Percentiles rank a stretch among this genome's conserved stretches.
Conservation (phyloP, 495 filamentous ascomycete species). For the Paragyromitra xinjiangensis region DNA sequence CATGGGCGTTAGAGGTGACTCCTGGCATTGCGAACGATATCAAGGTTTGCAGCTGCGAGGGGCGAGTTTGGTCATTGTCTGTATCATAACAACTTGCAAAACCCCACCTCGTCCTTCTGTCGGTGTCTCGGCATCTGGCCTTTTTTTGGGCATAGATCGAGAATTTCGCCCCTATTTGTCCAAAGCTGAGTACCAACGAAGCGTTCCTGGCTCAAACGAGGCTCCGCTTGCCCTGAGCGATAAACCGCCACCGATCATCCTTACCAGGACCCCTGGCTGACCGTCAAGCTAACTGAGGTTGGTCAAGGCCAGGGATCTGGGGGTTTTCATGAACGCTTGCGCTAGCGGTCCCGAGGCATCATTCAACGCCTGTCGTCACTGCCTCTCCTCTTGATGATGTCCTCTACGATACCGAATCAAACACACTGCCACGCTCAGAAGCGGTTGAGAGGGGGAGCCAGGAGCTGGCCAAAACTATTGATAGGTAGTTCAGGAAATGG, state of each 20-base stretch:
- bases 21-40: neutral
- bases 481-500: slow-evolving; percentile 40
- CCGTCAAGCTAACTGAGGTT: slow-evolving; percentile 42
- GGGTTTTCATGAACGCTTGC: slow-evolving; percentile 2
- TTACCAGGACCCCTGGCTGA: slow-evolving; percentile 30
- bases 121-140: slow-evolving; percentile 41
- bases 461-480: slow-evolving; percentile 23
- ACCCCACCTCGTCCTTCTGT: slow-evolving; percentile 31
- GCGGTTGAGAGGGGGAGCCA: slow-evolving; percentile 24
- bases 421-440: slow-evolving; percentile 30
- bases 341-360: slow-evolving; percentile 37
- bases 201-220: slow-evolving; percentile 44
- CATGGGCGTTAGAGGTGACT: neutral
- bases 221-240: slow-evolving; percentile 50
- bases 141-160: slow-evolving; percentile 47
- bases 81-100: slow-evolving; percentile 48
- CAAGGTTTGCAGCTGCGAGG: slow-evolving; percentile 37
- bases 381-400: slow-evolving; percentile 6
- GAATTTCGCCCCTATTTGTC: slow-evolving; percentile 47
- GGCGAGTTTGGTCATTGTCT: slow-evolving; percentile 35
- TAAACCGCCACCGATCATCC: slow-evolving; percentile 48
- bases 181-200: slow-evolving; percentile 42
- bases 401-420: slow-evolving; percentile 33
- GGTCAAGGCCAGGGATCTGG: slow-evolving; percentile 37
- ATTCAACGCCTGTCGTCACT: slow-evolving; percentile 47